phyloP scores from a whole-genome alignment of 2,329 filamentous ascomycete species.

The Leptographium procerum region DNA sequence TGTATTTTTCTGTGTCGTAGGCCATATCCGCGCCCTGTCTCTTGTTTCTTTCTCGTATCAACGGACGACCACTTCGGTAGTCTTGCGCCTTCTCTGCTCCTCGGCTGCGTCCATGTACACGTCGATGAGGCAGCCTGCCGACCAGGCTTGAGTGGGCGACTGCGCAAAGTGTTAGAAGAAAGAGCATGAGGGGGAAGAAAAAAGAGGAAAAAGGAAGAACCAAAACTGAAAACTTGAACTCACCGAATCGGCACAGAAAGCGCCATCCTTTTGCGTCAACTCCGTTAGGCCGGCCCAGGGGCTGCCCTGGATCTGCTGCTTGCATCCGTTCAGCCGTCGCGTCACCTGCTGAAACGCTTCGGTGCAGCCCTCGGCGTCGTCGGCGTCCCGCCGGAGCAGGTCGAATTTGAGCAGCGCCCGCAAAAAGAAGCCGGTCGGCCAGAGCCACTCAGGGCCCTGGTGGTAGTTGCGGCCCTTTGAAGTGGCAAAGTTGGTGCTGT shows the following conservation, averaged over 20 bases:
- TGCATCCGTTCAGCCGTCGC: constrained; percentile 68
- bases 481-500: constrained; percentile 81
- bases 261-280: constrained; percentile 81
- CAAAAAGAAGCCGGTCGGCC: constrained; percentile 93
- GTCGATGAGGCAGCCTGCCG: constrained; percentile 85
- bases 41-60: neutral
- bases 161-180: constrained; percentile 21
- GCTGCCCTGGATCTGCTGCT: constrained; percentile 67
- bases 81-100: constrained; percentile 25
- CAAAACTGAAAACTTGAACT: constrained; percentile 24
- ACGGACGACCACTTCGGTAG: neutral
- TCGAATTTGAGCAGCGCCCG: constrained; percentile 88
- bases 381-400: constrained; percentile 52
- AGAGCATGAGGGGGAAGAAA: neutral
- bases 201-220: neutral
- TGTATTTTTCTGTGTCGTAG: neutral
- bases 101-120: constrained; percentile 82
- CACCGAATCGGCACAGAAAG: constrained; percentile 78
- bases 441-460: constrained; percentile 95
- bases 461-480: constrained; percentile 96
- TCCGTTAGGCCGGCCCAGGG: constrained; percentile 88
- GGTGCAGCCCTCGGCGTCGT: constrained; percentile 52
- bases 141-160: constrained; percentile 96
- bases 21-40: neutral
- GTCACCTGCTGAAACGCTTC: constrained; percentile 96